These are phyloP conservation scores for Lachancea lanzarotensis DNA, from an alignment of 805 yeast genomes.

Conservation along the genomic window DNA sequence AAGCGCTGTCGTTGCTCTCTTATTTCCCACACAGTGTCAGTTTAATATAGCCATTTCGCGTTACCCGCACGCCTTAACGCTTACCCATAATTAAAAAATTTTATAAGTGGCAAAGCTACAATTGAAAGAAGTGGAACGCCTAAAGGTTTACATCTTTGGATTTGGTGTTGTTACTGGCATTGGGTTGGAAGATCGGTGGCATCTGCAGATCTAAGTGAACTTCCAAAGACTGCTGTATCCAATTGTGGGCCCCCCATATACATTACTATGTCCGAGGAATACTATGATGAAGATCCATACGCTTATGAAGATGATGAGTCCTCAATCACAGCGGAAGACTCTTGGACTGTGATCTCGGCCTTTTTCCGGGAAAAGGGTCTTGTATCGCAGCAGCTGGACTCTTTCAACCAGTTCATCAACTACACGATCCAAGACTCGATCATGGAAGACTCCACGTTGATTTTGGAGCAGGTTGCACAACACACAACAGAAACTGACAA, in stretches of 20 bases:
- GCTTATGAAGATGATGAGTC: slow-evolving; percentile 61
- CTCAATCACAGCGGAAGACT: slow-evolving; percentile 92
- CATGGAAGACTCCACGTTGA: slow-evolving; percentile 88
- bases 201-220: not conserved
- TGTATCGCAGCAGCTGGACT: slow-evolving; percentile 96
- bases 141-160: too few relatives aligned
- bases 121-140: not conserved
- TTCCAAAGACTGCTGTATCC: not conserved
- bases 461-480: slow-evolving; percentile 97
- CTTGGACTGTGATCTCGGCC: slow-evolving; percentile 97
- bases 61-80: not conserved
- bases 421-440: slow-evolving; percentile 95
- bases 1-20: too few relatives aligned
- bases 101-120: slow-evolving; percentile 2
- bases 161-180: not conserved
- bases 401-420: slow-evolving; percentile 96
- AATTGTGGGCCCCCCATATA: not conserved
- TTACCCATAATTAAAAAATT: not conserved
- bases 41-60: not conserved
- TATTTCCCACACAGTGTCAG: too few relatives aligned
- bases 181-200: slow-evolving; percentile 1
- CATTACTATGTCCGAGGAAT: slow-evolving; percentile 20
- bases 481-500: slow-evolving; percentile 88
- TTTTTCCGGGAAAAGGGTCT: slow-evolving; percentile 95
- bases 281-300: slow-evolving; percentile 54